Evolutionary conservation across 306 rosid species (phyloP).

Genomic region (Vigna hirtella): DNA sequence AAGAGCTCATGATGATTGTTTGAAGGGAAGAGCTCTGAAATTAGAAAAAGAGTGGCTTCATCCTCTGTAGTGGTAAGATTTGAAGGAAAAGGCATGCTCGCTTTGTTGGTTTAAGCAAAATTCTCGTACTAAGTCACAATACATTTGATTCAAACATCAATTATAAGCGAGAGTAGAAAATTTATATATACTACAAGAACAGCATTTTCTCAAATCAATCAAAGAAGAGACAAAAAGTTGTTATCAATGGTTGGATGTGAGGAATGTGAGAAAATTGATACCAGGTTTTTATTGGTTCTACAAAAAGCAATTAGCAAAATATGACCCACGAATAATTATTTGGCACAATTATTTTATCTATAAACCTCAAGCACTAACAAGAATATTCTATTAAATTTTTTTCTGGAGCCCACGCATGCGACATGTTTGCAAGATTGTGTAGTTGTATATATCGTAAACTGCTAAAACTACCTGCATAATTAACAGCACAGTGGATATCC

Average conservation of each 20-base stretch:
- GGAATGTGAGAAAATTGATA: not conserved
- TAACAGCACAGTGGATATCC: not conserved
- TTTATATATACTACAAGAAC: too few relatives aligned
- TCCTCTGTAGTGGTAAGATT: too few relatives aligned
- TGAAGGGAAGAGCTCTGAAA: too few relatives aligned
- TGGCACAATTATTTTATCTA: slow-evolving; percentile 8
- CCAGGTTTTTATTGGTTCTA: not conserved
- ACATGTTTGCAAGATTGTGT: slow-evolving; percentile 20
- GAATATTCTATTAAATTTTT: not conserved
- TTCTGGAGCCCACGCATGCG: not conserved
- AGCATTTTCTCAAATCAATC: not conserved
- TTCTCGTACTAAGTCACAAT: too few relatives aligned
- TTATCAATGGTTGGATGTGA: not conserved
- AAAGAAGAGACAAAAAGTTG: not conserved
- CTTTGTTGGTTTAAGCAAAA: too few relatives aligned
- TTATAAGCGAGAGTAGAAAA: too few relatives aligned
- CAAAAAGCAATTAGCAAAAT: slow-evolving; percentile 8
- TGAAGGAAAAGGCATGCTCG: too few relatives aligned
- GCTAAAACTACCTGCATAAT: not conserved
- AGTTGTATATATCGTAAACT: not conserved
- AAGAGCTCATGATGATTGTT: too few relatives aligned
- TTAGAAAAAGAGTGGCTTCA: too few relatives aligned
- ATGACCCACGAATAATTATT: not conserved
- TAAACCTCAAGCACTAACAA: slow-evolving; percentile 5
- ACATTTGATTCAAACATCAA: too few relatives aligned